A percentile compares a stretch with the other conserved stretches of the same genome.
Conservation (phyloP, 73 alveolate species). For the Blepharisma stoltei region DNA sequence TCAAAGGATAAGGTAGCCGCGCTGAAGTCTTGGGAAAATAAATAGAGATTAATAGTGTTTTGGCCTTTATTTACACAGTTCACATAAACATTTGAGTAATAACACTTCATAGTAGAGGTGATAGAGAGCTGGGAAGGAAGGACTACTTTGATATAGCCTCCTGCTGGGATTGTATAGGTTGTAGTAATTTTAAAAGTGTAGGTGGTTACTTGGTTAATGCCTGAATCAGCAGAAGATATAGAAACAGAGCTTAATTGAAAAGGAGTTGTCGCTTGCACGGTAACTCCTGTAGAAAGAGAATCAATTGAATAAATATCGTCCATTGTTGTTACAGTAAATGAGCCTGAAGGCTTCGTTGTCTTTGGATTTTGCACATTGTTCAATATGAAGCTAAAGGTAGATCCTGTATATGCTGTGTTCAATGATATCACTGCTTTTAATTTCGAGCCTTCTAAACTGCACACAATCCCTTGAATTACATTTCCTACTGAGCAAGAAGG, state of each 20-base stretch:
- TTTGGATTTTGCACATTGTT: not conserved
- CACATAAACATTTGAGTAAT: not conserved
- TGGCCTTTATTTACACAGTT: not conserved
- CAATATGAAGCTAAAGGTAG: not conserved
- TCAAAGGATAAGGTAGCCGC: not conserved
- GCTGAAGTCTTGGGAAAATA: not conserved
- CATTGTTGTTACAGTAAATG: not conserved
- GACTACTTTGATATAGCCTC: not conserved
- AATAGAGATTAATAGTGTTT: not conserved
- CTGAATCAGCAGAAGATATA: not conserved
- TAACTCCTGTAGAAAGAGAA: not conserved
- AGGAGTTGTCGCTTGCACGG: not conserved
- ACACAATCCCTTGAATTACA: not conserved
- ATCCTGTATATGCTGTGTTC: not conserved
- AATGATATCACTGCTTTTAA: not conserved
- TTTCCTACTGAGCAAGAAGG: not conserved
- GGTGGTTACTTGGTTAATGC: not conserved
- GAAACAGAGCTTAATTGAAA: not conserved
- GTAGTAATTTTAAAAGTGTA: not conserved
- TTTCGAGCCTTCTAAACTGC: not conserved
- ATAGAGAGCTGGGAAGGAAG: not conserved
- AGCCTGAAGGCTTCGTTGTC: not conserved
- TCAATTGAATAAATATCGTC: not conserved
- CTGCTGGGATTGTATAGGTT: not conserved
- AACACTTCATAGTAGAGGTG: not conserved